Evolutionary conservation across 805 yeast genomes (phyloP), one percentile per base, ranked within the genome.

Genomic region (Yarrowia sp.): DNA sequence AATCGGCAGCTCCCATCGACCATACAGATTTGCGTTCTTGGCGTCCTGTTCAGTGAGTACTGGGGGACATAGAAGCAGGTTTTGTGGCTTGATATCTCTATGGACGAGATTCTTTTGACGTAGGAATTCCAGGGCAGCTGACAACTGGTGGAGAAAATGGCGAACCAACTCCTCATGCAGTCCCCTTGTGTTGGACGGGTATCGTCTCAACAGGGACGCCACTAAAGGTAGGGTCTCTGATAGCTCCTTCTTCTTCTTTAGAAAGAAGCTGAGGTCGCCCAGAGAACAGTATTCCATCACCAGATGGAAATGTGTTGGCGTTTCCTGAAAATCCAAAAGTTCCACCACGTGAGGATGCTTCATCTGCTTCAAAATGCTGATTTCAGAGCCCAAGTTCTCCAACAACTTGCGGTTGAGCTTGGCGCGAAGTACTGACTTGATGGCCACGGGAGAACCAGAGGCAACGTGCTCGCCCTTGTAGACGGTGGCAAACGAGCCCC

Each of bases 231-330:
- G 90, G 8, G 88, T 84, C 68, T 83, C 81, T 38, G 85, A 82
- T 56, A 92, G 79, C 73, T 88, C 91, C 69, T 83, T 83, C 71
- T 92, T 82, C 72, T 85, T 86, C 71, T 89, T 84, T 65, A 95
- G 92, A 70, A 95, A 88, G 71, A 86, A 90, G 0, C 96, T 89
- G 67, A 95, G 81, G 76, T 95, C 99, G 14, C 99, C 99, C 73
- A 95, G 79, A 0, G 98, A 86, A 74, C 99, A 95, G 78, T 91
- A 95, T 75, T 95, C 98, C 98, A 95, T 95, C 17, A 93, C 86
- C 67, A 95, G 79, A 73, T 91, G 93, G 78, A 92, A 90, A 75
- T 92, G 90, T 11, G 85, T 74, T 38, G 75, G 72, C 0, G 97
- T 88, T 72, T 90, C 88, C 66, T 85, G 85, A 72, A 91, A 92